Base-by-base conservation (phyloP, 495 filamentous ascomycete genomes). In the Clohesyomyces aquaticus region DNA sequence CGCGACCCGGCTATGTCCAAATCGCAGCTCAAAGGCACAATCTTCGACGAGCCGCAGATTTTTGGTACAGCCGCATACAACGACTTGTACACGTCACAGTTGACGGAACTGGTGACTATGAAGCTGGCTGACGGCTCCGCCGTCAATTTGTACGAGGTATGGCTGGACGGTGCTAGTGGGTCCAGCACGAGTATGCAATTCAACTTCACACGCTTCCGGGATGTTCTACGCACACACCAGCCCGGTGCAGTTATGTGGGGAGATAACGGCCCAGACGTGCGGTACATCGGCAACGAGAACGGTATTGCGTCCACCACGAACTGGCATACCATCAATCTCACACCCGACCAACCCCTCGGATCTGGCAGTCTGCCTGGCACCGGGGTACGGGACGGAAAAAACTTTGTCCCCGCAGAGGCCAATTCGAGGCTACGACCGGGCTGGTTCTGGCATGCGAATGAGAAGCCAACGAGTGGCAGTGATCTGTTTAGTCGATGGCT, bases 371-470 rank as follows among this genome's bases (percentile, higher is more conserved):
- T 10, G 29, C 18, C n/a, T 3, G 12, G 38, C 26, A 55, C 14
- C 3, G 26, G 27, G 11, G 52, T 55, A 19, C 16, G 52, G n/a
- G 52, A 55, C 21, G 52, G 52, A 27, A 11, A 16, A 14, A 35
- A 35, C 26, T 55, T 25, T 25, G 21, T 19, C 3, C 52, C 52
- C 3, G 52, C 52, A 22, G 52, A 55, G 52, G 29, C 27, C 18
- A 28, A 55, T 41, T 25, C 52, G 12, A 4, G 52, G 12, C 18
- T 55, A 41, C 10, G 52, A 16, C 3, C 18, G 4, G 52, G 52
- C 4, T 55, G 52, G 52, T 55, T 55, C 21, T 55, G 11, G 4
- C 52, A 55, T 55, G 25, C 52, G 4, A 41, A 32, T n/a, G 52
- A 55, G 29, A 23, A 55, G 16, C 27, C 27, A 12, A 41, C 4